phyloP scores from a whole-genome alignment of 176 grass and related monocot genomes.

The Ensete ventricosum region DNA sequence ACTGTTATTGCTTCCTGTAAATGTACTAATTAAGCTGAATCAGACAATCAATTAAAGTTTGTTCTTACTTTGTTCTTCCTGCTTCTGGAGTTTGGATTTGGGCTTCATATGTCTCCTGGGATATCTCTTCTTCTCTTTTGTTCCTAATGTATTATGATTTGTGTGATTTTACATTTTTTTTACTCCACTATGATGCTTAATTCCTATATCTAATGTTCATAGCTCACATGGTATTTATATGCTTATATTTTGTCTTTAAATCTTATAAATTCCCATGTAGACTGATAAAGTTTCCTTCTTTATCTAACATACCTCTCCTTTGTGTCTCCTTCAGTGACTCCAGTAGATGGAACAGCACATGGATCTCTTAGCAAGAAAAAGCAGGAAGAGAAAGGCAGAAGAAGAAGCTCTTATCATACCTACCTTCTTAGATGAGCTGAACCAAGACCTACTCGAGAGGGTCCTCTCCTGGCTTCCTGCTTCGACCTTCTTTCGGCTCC shows the following conservation, averaged over 20 bases:
- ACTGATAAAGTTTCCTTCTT: neutral
- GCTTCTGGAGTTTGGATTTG: too few relatives aligned
- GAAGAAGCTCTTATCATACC: neutral
- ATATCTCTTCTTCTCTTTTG: too few relatives aligned
- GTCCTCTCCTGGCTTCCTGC: conserved; percentile 64
- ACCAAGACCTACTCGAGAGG: conserved; percentile 74
- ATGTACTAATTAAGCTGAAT: too few relatives aligned
- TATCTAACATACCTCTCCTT: neutral
- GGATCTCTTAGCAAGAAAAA: neutral
- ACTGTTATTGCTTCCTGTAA: too few relatives aligned
- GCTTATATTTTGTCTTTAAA: neutral
- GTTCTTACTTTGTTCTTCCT: too few relatives aligned
- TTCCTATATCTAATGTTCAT: too few relatives aligned
- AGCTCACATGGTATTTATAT: neutral
- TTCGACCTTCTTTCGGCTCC: conserved; percentile 60
- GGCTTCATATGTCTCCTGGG: too few relatives aligned
- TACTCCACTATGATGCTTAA: too few relatives aligned
- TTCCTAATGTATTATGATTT: too few relatives aligned
- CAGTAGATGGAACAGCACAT: neutral
- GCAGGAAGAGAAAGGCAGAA: conserved; percentile 29
- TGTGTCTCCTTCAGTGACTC: neutral
- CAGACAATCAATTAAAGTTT: too few relatives aligned
- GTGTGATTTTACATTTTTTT: too few relatives aligned
- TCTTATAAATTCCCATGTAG: neutral
- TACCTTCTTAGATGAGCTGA: conserved; percentile 36